phyloP scores from a whole-genome alignment of 2,329 filamentous ascomycete genomes.

The Mycosphaerella sp. region DNA sequence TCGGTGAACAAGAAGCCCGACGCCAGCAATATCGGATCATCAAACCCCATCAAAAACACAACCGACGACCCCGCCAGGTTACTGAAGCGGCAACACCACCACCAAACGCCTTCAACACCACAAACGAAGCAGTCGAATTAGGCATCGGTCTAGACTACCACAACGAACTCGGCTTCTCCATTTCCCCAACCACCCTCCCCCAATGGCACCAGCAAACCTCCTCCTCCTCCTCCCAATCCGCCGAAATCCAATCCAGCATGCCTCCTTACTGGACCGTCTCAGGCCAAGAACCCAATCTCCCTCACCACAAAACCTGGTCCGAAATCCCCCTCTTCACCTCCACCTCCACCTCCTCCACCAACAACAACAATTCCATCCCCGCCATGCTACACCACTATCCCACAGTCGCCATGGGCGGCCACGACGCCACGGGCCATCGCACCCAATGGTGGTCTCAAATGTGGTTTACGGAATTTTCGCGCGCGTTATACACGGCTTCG shows the following conservation, averaged over 20 bases:
- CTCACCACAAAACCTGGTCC: constrained; percentile 3
- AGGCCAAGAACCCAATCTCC: constrained; percentile 1
- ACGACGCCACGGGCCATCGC: not conserved
- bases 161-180: constrained; percentile 4
- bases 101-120: not conserved
- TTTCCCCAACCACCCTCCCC: not conserved
- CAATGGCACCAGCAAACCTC: not conserved
- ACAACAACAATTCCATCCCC: constrained; percentile 1
- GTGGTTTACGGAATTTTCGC: constrained; percentile 1
- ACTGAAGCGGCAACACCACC: not conserved
- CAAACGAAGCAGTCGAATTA: not conserved
- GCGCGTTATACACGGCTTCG: constrained; percentile 1
- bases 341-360: not conserved
- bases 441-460: constrained; percentile 1
- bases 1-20: no score
- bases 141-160: constrained; percentile 7
- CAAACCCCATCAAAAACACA: no score
- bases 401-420: not conserved
- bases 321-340: constrained; percentile 1
- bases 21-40: no score
- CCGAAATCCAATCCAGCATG: not conserved
- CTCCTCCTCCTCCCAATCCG: not conserved
- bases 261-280: constrained; percentile 11
- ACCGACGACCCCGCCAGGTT: no score
- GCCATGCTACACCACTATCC: constrained; percentile 10